A percentile compares a stretch with the other conserved stretches of the same genome.
phyloP scores from a whole-genome alignment of 805 yeast species.

The Wickerhamomyces chaumierensis region DNA sequence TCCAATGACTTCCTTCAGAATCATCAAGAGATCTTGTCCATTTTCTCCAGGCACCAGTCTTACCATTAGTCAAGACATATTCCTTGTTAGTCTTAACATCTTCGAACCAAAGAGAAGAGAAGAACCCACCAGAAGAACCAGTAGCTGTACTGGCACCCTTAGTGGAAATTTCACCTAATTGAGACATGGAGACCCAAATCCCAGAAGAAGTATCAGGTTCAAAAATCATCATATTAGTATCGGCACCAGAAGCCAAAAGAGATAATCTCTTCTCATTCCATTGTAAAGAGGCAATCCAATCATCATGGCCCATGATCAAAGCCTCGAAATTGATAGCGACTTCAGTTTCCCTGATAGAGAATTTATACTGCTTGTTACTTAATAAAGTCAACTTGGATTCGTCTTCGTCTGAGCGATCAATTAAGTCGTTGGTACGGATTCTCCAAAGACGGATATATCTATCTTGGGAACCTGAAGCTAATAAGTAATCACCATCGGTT shows the following conservation, averaged over 20 bases:
- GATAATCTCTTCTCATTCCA: constrained; percentile 59
- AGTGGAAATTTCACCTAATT: constrained; percentile 86
- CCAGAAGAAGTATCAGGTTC: constrained; percentile 79
- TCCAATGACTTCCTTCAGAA: constrained; percentile 20
- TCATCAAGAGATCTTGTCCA: constrained; percentile 38
- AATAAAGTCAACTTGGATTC: constrained; percentile 38
- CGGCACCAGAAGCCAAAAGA: constrained; percentile 81
- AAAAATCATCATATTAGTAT: constrained; percentile 91
- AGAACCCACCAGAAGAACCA: constrained; percentile 77
- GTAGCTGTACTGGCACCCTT: constrained; percentile 98
- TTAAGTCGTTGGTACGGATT: constrained; percentile 40
- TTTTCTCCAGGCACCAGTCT: constrained; percentile 84
- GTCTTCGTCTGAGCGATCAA: constrained; percentile 50
- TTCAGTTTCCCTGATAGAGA: constrained; percentile 27
- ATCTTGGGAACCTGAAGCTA: constrained; percentile 92
- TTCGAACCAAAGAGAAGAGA: constrained; percentile 62
- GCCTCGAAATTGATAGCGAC: constrained; percentile 79
- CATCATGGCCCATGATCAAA: constrained; percentile 94
- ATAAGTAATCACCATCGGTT: constrained; percentile 38
- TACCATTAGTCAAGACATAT: constrained; percentile 70
- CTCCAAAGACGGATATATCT: constrained; percentile 88
- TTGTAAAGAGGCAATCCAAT: constrained; percentile 79
- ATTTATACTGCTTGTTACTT: constrained; percentile 64
- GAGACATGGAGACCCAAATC: constrained; percentile 71
- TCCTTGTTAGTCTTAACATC: constrained; percentile 23